These are phyloP conservation scores for Dryas drummondii DNA, from an alignment of 306 rosid genomes.

Conservation along the genomic window DNA sequence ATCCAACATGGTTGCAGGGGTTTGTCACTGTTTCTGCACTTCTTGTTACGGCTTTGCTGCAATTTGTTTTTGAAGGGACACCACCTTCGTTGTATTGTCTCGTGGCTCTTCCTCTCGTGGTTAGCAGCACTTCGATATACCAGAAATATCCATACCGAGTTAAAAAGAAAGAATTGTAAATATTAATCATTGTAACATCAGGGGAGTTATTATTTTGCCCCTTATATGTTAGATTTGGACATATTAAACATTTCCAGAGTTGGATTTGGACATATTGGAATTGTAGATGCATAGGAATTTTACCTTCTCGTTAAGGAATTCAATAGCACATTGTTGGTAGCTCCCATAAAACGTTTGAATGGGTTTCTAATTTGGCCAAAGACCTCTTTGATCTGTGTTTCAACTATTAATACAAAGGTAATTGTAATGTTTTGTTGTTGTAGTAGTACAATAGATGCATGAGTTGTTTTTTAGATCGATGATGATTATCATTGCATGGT, in stretches of 20 bases:
- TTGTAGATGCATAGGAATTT: constrained; percentile 31
- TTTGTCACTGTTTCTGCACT: constrained; percentile 96
- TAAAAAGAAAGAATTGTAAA: constrained; percentile 64
- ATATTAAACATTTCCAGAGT: too few species aligned
- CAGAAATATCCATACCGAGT: constrained; percentile 80
- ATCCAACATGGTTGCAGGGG: constrained; percentile 66
- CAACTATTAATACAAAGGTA: background rate
- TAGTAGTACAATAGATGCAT: background rate
- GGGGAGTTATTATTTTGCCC: constrained; percentile 25
- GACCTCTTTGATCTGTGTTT: background rate
- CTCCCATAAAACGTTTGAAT: background rate
- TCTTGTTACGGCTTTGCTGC: constrained; percentile 86
- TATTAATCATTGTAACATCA: constrained; percentile 11
- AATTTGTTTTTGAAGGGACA: constrained; percentile 90
- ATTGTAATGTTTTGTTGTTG: constrained; percentile 8
- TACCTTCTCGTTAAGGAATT: background rate
- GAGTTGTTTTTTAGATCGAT: background rate
- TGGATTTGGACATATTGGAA: constrained; percentile 24
- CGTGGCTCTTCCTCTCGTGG: constrained; percentile 84
- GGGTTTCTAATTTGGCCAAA: background rate
- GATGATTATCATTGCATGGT: background rate
- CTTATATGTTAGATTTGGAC: background rate
- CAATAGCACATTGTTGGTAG: background rate
- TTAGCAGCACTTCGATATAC: constrained; percentile 75
- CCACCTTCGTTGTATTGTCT: constrained; percentile 86